Evolutionary conservation across 2,329 filamentous ascomycete species (phyloP), one percentile per base, ranked within the genome.

Genomic region (Fonsecaea pedrosoi): DNA sequence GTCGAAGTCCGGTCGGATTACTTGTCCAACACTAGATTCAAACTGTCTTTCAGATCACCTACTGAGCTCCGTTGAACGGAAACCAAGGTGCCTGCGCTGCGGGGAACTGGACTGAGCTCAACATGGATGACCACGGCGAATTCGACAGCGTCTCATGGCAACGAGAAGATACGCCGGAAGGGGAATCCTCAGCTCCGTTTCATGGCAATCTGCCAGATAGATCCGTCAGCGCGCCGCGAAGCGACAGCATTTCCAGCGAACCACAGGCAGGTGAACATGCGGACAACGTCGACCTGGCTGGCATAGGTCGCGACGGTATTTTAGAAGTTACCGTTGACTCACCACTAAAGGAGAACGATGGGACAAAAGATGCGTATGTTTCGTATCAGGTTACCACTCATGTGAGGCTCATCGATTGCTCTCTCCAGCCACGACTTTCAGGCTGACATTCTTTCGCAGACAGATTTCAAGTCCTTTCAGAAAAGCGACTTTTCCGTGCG

Each of bases 291-390:
- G 89, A 91, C 74, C 80, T 88, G 60, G 85, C 85, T 40, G 87
- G 87, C 54, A 82, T 91, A 62, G 89, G 89, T 68, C 85, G 84
- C 42, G 84, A 88, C 71, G 94, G 96, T 72, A 85, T 87, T 64
- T 85, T 99, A 53, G 91, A 96, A 76, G 97, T 94, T 77, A 88
- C 83, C 18, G 94, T 99, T 18, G 87, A 88, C 62, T 87, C 89
- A 66, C 93, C 95, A 21, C 86, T 94, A 79, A 98, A 97, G 80
- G 95, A 98, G 83, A 95, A 94, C 75, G 92, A 97, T 75, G 94
- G 95, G 56, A 96, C 94, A 66, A 97, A 97, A 79, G 95, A 97
- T 80, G 91, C 92, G 62, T 99, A 96, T 81, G 90, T 98, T 66
- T 98, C 95, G 10, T 99, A 99, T 78, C 84, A 96, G 58, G 92